Evolutionary conservation across 306 rosid species (phyloP), one percentile per base, ranked within the genome.

Genomic region (Cyclanthera cordifolia): DNA sequence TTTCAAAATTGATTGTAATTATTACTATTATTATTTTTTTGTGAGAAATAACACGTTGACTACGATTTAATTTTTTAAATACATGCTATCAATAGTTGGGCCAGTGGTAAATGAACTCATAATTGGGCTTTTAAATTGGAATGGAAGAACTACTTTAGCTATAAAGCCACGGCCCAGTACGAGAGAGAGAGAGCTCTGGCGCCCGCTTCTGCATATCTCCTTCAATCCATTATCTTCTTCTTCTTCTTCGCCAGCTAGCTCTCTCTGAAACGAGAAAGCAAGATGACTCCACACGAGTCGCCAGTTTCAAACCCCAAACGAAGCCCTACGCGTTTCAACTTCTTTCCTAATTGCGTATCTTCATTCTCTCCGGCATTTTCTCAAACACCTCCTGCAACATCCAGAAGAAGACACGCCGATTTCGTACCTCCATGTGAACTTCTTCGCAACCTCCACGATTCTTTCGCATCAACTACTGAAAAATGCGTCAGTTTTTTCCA

Each of bases 201-300:
- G 48, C 32, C 20, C 25, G 51, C 30, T 64, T 64, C 34, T 43
- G 14, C 53, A 6, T 64, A 34, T 64, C 43, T 61, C 37, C 37
- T 64, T 19, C 51, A 61, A 64, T 43, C 32, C 70, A 3, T 59
- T 28, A 23, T 71, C 67, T 20, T 57, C 34, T 46, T 72, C 68
- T 21, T 58, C 34, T 27, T 72, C 69, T 25, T 57, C 70, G 30
- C 60, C 67, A 2, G 34, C 39, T 14, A 8, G 37, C 48, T 25
- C n/a, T 47, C 43, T 19, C 41, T 6, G 34, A 23, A 14, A 14
- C 54, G 58, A 72, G 9, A 56, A 4, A 68, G 53, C 49, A 19
- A 30, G 15, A 91, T 91, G 96, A 79, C 75, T 65, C 77, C 50
- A 32, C 74, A 50, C 66, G 88, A 87, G 20, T 74, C 74, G 5